Conservation (phyloP, 129 eudicot genomes). For the Chrysanthemum lavandulifolium region DNA sequence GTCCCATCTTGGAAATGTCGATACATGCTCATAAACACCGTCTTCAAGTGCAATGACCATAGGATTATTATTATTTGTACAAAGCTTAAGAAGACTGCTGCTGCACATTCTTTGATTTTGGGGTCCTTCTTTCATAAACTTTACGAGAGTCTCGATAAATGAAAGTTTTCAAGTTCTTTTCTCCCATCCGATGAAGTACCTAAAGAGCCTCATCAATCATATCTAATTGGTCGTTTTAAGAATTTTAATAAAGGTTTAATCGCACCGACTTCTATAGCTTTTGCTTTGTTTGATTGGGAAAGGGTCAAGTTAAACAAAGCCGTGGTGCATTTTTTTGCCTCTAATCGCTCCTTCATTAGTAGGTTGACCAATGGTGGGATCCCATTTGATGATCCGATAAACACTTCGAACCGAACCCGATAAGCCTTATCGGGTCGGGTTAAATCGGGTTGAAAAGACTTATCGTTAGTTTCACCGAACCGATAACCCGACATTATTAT, state of each 20-base stretch:
- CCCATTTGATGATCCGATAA: no score
- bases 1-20: no score
- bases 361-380: no score
- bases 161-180: slow-evolving; percentile 55
- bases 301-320: no score
- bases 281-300: no score
- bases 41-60: slow-evolving; percentile 76
- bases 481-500: no score
- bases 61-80: slow-evolving; percentile 44
- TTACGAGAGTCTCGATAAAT: slow-evolving; percentile 55
- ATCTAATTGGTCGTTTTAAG: slow-evolving; percentile 49
- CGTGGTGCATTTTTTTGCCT: no score
- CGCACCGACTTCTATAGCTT: no score
- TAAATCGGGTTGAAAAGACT: no score
- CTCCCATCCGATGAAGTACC: slow-evolving; percentile 51
- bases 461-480: no score
- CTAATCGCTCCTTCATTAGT: no score
- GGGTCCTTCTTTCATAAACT: slow-evolving; percentile 53
- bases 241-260: neutral
- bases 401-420: slow-evolving; percentile 1
- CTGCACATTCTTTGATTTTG: slow-evolving; percentile 91
- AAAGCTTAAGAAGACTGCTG: slow-evolving; percentile 68
- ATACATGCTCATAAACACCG: slow-evolving; percentile 55
- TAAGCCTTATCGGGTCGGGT: slow-evolving; percentile 2
- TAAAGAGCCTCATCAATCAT: slow-evolving; percentile 77